Conservation (phyloP, 305 asterid genomes). For the Lippia alba region DNA sequence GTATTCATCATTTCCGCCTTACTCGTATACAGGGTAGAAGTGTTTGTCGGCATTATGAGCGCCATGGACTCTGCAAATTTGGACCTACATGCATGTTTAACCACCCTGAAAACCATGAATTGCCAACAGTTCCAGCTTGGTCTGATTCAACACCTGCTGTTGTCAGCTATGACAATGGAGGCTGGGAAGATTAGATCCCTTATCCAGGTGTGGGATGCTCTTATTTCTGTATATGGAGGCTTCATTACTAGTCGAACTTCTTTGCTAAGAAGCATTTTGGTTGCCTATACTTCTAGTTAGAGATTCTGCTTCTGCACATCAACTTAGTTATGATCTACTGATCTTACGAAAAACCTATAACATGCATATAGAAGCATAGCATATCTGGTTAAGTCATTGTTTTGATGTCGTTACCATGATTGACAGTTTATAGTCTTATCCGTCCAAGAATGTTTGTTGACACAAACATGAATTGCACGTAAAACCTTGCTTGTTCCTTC, state of each 20-base stretch:
- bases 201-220: not conserved
- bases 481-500: constrained; percentile 19
- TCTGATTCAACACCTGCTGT: not conserved
- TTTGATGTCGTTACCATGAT: not conserved
- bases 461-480: constrained; percentile 24
- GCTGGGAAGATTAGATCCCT: constrained; percentile 19
- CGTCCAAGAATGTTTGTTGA: constrained; percentile 30
- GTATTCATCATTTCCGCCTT: not conserved
- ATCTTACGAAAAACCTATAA: not conserved
- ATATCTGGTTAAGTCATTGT: not conserved
- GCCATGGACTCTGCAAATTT: constrained; percentile 45
- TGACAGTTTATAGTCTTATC: not conserved
- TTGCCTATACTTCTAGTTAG: not conserved
- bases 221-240: not conserved
- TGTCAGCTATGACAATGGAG: not conserved
- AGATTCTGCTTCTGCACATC: not conserved
- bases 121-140: constrained; percentile 19
- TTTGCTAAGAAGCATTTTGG: not conserved
- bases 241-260: constrained; percentile 12
- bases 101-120: constrained; percentile 38
- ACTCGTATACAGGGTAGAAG: constrained; percentile 37
- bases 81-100: constrained; percentile 44
- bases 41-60: constrained; percentile 43
- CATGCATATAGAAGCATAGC: constrained; percentile 1
- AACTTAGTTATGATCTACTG: no score